Evolutionary conservation across 441 rosid genomes (phyloP).

Genomic region (Gossypium laxum): DNA sequence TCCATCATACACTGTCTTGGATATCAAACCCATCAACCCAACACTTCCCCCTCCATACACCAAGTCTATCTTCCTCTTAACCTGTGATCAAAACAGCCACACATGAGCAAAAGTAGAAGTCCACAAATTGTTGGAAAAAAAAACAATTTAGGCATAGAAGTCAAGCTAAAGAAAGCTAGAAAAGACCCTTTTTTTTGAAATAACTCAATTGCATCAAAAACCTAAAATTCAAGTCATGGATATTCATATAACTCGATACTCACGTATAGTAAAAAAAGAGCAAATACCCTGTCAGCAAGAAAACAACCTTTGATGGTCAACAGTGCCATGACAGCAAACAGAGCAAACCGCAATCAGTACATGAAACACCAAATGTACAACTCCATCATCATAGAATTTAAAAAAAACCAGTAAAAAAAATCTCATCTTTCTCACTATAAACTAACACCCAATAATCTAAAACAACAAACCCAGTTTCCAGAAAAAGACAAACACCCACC

Average conservation of each 20-base stretch:
- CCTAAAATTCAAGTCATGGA: not conserved
- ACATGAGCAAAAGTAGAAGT: too few species aligned
- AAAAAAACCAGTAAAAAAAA: not conserved
- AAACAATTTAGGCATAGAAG: not conserved
- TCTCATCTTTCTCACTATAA: not conserved
- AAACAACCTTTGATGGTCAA: too few species aligned
- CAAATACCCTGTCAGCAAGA: too few species aligned
- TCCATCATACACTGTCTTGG: conserved; percentile 67
- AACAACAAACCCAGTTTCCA: too few species aligned
- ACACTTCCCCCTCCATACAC: conserved; percentile 96
- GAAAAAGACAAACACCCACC: not conserved
- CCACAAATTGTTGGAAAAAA: not conserved
- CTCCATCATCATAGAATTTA: not conserved
- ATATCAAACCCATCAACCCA: conserved; percentile 89
- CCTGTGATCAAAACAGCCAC: conserved; percentile 39
- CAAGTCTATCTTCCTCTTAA: conserved; percentile 70
- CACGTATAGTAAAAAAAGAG: too few species aligned
- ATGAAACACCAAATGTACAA: conserved; percentile 13
- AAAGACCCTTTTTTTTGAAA: conserved; percentile 9
- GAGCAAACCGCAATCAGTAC: conserved; percentile 6
- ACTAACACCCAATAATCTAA: not conserved
- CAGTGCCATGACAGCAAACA: not conserved
- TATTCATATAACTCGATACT: conserved; percentile 4
- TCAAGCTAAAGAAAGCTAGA: conserved; percentile 2
- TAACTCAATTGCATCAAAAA: conserved; percentile 3